A percentile compares a stretch with the other conserved stretches of the same genome.
phyloP scores from a whole-genome alignment of 306 rosid species.

The Vigna angularis region DNA sequence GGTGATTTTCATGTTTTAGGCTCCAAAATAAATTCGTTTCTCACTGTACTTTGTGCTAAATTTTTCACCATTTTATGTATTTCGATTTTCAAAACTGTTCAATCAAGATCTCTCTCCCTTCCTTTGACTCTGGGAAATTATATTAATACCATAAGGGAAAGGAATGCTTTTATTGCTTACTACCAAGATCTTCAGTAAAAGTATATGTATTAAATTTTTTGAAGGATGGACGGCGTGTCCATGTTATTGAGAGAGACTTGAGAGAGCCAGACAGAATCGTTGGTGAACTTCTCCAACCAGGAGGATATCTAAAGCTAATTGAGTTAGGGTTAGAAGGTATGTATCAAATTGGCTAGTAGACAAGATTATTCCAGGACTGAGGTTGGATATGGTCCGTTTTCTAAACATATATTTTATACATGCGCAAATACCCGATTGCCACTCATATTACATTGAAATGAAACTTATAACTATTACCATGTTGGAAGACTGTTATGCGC shows the following conservation, averaged over 20 bases:
- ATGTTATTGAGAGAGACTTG: constrained; percentile 69
- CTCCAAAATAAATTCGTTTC: no score
- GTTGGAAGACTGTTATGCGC: neutral
- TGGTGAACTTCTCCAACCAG: constrained; percentile 79
- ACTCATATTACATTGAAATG: neutral
- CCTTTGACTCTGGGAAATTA: constrained; percentile 5
- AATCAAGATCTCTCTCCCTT: neutral
- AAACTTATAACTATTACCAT: neutral
- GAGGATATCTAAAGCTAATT: constrained; percentile 68
- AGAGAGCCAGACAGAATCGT: constrained; percentile 66
- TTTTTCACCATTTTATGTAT: constrained; percentile 2
- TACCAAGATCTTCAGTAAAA: constrained; percentile 1
- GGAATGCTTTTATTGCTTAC: constrained; percentile 13
- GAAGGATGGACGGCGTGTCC: constrained; percentile 69
- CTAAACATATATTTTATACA: constrained; percentile 18
- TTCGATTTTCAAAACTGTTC: constrained; percentile 16
- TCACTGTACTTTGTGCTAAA: neutral
- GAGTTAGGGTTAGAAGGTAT: constrained; percentile 72
- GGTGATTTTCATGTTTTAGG: neutral
- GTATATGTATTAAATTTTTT: constrained; percentile 1
- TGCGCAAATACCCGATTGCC: neutral
- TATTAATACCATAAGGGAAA: constrained; percentile 14
- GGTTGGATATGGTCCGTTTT: constrained; percentile 5
- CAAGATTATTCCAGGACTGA: constrained; percentile 8
- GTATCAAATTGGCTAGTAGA: constrained; percentile 10